Evolutionary conservation across 306 rosid species (phyloP), one percentile per base, ranked within the genome.

Genomic region (Cotoneaster glaucophyllus): DNA sequence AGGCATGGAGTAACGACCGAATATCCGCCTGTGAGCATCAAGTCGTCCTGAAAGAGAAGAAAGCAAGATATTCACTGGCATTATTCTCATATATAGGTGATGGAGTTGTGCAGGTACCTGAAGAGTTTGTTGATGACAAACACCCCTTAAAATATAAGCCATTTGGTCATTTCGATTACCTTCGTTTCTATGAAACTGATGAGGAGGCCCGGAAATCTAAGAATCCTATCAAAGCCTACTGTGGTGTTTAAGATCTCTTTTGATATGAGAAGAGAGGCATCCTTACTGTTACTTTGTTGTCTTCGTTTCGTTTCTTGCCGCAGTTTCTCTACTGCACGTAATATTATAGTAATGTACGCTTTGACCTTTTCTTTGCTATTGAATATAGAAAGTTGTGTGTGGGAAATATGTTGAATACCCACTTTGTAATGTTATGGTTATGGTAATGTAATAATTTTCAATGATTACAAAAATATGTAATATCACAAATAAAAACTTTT

Each of bases 1-100:
- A 82, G 85, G 85, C 80, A 28, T 82, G 79, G 82, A 82, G 79
- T 52, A 82, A 82, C 56, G 77, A 70, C 21, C 52, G 85, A 73
- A 67, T 82, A 26, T 59, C 64, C 56, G 74, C 82, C 26, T 71
- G 80, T 29, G 25, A 52, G 0, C 85, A 78, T 43, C 70, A 82
- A 78, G 82, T 82, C 24, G 14, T 78, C 5, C 69, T 82, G 37
- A 58, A 70, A 22, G 80, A 76, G 37, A 74, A 45, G 17, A 13
- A 1, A 25, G 61, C 65, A 24, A 78, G 85, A 64, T 74, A 78
- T 67, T 82, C 82, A 15, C 14, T 64, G 41, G 44, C 24, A 31
- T 32, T 64, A 18, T 64, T 64, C 43, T 31, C 68, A 17, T 31
- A 29, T 15, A 64, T 31, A 8, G 32, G 18, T 13, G 18, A 2